phyloP scores from a whole-genome alignment of 164 flowering plant genomes.

The Tetrastigma voinierianum region DNA sequence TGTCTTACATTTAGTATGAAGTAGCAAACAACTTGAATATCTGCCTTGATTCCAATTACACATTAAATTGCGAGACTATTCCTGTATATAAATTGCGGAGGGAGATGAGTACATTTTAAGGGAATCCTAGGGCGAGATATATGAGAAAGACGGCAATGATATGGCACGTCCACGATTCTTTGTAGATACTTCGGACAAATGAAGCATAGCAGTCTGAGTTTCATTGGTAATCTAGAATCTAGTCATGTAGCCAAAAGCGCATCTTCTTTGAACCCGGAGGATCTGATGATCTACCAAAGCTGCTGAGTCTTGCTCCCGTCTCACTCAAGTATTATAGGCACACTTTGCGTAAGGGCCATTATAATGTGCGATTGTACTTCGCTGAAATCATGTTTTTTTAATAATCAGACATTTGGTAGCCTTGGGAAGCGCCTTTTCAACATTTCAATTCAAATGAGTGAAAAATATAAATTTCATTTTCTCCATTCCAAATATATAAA shows the following conservation, averaged over 20 bases:
- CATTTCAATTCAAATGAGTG: no score
- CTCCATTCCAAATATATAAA: no score
- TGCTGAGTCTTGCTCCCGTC: constrained; percentile 58
- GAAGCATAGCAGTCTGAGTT: constrained; percentile 82
- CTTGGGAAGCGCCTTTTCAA: no score
- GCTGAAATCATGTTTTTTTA: constrained; percentile 69
- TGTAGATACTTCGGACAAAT: constrained; percentile 11
- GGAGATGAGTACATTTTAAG: constrained; percentile 30
- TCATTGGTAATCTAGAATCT: constrained; percentile 20
- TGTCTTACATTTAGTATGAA: background rate
- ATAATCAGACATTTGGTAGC: constrained; percentile 18
- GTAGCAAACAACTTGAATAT: background rate
- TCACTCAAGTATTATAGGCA: constrained; percentile 80
- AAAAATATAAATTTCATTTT: no score
- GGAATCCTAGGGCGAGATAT: no score
- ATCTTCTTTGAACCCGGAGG: constrained; percentile 21
- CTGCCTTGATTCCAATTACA: background rate
- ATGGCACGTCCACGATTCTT: constrained; percentile 42
- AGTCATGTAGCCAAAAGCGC: constrained; percentile 26
- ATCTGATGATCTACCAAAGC: constrained; percentile 31
- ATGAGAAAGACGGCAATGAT: constrained; percentile 30
- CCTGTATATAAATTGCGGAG: constrained; percentile 81
- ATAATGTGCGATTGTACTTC: constrained; percentile 72
- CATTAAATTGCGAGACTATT: constrained; percentile 37
- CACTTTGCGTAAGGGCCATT: constrained; percentile 66